Evolutionary conservation across 129 eudicot species (phyloP).

Genomic region (Pittosporum tobira): DNA sequence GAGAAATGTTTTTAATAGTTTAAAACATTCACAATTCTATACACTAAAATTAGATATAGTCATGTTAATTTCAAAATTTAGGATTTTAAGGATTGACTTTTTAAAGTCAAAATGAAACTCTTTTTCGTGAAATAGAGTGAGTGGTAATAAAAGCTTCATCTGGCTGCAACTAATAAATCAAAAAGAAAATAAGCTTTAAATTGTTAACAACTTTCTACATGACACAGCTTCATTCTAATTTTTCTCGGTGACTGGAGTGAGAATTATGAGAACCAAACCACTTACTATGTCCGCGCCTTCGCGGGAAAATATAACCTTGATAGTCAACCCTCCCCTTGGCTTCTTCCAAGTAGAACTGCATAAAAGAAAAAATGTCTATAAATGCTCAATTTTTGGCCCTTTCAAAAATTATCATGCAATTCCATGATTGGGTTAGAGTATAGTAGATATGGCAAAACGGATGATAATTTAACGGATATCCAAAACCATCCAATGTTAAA

Average conservation of each 20-base stretch:
- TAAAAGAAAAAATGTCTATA: neutral
- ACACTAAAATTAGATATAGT: too few relatives aligned
- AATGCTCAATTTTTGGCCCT: neutral
- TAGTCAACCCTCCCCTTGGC: slow-evolving; percentile 89
- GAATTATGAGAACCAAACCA: neutral
- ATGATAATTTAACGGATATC: too few relatives aligned
- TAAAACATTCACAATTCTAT: too few relatives aligned
- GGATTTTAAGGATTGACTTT: too few relatives aligned
- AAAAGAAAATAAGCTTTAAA: neutral
- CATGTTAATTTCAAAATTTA: too few relatives aligned
- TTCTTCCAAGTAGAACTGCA: slow-evolving; percentile 95
- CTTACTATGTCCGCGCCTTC: slow-evolving; percentile 92
- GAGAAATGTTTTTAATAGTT: too few relatives aligned
- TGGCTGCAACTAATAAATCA: neutral
- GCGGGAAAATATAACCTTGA: slow-evolving; percentile 89
- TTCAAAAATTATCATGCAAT: neutral
- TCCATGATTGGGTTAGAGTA: neutral
- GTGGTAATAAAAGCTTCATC: too few relatives aligned
- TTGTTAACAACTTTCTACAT: neutral
- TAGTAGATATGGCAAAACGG: too few relatives aligned
- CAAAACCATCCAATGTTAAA: too few relatives aligned
- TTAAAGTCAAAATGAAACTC: too few relatives aligned
- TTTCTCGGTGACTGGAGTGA: neutral
- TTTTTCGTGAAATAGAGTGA: too few relatives aligned
- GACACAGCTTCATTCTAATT: neutral